A percentile compares a stretch with the other conserved stretches of the same genome.
These are phyloP conservation scores for Nigrograna mackinnonii DNA, from an alignment of 2,329 filamentous ascomycete genomes.

Conservation along the genomic window DNA sequence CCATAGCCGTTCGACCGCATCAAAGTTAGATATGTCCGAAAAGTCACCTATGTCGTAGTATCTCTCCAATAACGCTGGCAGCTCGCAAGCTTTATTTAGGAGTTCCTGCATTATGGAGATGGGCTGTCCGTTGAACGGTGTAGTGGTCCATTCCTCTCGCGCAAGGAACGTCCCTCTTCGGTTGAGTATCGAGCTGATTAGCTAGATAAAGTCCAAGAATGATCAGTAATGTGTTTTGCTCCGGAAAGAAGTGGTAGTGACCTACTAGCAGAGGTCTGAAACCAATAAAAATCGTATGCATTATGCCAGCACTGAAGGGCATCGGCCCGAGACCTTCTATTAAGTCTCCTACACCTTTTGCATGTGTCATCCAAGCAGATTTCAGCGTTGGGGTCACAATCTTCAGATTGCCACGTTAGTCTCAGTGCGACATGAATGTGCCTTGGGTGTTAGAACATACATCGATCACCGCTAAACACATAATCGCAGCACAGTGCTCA, in stretches of 20 bases:
- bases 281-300: slow-evolving; percentile 7
- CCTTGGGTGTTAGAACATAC: slow-evolving; percentile 2
- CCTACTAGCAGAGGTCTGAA: slow-evolving; percentile 11
- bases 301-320: slow-evolving; percentile 6
- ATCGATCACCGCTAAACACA: slow-evolving; percentile 11
- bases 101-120: slow-evolving; percentile 7
- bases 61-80: slow-evolving; percentile 7
- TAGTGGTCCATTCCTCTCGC: slow-evolving; percentile 6
- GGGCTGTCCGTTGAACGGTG: slow-evolving; percentile 4
- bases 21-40: neutral
- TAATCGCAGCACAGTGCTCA: slow-evolving; percentile 5
- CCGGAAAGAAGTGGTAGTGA: neutral
- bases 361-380: slow-evolving; percentile 8
- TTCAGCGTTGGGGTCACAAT: slow-evolving; percentile 5
- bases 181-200: slow-evolving; percentile 4
- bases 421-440: neutral
- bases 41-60: slow-evolving; percentile 2
- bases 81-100: slow-evolving; percentile 3
- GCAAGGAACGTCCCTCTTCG: slow-evolving; percentile 7
- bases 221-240: slow-evolving; percentile 2
- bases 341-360: slow-evolving; percentile 7
- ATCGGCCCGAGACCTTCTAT: slow-evolving; percentile 6
- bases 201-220: slow-evolving; percentile 2
- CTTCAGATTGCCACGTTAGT: slow-evolving; percentile 1
- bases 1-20: slow-evolving; percentile 3